Conservation (phyloP, 495 filamentous ascomycete genomes). For the Lasiosphaeria hispida region DNA sequence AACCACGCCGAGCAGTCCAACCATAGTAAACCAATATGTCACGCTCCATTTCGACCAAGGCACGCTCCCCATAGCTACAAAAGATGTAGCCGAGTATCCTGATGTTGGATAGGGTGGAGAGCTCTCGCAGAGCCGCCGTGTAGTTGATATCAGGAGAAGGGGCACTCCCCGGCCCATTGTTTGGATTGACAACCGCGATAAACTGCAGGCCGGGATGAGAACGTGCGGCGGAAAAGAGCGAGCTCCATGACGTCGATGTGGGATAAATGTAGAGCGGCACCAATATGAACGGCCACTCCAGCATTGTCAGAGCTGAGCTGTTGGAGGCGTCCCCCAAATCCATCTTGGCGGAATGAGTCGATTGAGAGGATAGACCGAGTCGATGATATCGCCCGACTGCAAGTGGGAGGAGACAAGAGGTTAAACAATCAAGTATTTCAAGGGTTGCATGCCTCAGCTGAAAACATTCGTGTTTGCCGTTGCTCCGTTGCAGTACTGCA, state of each 20-base stretch:
- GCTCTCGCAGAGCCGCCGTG: conserved; percentile 43
- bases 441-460: background rate
- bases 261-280: conserved; percentile 59
- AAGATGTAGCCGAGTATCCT: conserved; percentile 55
- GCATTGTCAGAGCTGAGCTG: background rate
- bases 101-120: conserved; percentile 48
- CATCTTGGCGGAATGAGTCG: too few species aligned
- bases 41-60: conserved; percentile 35
- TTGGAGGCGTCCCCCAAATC: background rate
- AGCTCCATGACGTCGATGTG: conserved; percentile 47
- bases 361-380: too few species aligned
- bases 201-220: conserved; percentile 48
- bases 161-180: conserved; percentile 50
- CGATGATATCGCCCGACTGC: too few species aligned
- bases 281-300: conserved; percentile 28
- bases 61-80: conserved; percentile 48
- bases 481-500: conserved; percentile 43
- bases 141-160: conserved; percentile 52
- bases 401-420: too few species aligned
- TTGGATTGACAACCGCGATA: conserved; percentile 55
- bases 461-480: conserved; percentile 16
- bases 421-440: background rate
- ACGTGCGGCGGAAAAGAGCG: conserved; percentile 42
- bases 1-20: background rate
- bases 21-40: conserved; percentile 32